Evolutionary conservation across 2,329 filamentous ascomycete species (phyloP).

Genomic region (Diplodia seriata): DNA sequence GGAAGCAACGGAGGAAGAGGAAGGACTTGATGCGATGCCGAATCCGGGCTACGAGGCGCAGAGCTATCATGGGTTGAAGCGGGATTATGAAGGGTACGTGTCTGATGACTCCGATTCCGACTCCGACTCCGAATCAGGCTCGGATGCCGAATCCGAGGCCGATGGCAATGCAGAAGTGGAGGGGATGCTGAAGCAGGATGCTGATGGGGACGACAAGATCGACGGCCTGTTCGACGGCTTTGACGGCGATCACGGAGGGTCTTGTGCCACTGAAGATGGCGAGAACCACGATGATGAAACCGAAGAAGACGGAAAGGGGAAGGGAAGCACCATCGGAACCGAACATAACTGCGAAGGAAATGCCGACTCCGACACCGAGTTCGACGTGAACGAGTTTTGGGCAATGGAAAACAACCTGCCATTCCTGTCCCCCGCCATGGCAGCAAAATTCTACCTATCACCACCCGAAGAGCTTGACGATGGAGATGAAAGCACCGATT

Average conservation of each 20-base stretch:
- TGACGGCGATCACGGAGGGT: not conserved
- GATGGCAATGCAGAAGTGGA: not conserved
- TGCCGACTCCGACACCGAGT: no score
- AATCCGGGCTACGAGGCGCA: not conserved
- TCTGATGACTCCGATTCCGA: not conserved
- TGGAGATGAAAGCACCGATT: no score
- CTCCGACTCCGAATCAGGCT: not conserved
- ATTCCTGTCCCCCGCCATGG: no score
- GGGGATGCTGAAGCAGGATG: not conserved
- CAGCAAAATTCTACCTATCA: no score
- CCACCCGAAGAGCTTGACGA: no score
- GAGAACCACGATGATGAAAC: not conserved
- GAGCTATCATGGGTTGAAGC: not conserved
- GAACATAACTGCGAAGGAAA: no score
- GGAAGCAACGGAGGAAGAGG: not conserved
- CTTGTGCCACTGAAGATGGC: not conserved
- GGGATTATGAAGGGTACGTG: conserved; percentile 1
- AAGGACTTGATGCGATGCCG: not conserved
- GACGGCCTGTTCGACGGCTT: not conserved
- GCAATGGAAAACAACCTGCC: no score
- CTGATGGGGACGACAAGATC: not conserved
- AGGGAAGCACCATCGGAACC: no score
- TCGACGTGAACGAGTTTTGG: no score
- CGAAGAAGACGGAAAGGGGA: no score
- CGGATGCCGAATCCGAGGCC: not conserved